A percentile compares a stretch with the other conserved stretches of the same genome.
These are phyloP conservation scores for Mucor saturninus DNA, from an alignment of 371 early-diverging fungal species.

Conservation along the genomic window DNA sequence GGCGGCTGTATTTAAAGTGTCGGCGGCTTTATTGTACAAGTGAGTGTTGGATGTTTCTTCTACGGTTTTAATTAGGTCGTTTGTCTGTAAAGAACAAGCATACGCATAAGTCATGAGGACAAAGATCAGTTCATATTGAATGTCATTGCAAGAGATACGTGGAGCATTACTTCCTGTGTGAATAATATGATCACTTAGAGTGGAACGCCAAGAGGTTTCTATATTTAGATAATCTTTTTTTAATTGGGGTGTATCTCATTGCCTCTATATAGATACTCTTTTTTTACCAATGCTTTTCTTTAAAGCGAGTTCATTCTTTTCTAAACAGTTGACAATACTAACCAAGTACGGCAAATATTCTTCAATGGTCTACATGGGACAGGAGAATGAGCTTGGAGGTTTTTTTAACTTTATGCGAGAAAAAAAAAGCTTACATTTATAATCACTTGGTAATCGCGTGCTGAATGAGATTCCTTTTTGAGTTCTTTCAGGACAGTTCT, in stretches of 20 bases:
- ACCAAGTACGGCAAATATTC: constrained; percentile 68
- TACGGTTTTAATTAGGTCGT: constrained; percentile 27
- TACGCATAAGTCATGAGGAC: constrained; percentile 64
- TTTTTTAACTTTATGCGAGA: neutral
- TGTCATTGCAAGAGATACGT: constrained; percentile 55
- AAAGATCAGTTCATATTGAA: constrained; percentile 67
- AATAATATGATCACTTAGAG: constrained; percentile 56
- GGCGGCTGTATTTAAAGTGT: constrained; percentile 61
- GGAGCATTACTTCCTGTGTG: constrained; percentile 65
- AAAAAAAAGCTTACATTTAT: constrained; percentile 39
- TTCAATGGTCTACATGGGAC: constrained; percentile 53
- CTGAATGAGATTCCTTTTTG: constrained; percentile 56
- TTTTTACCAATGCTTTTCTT: constrained; percentile 44
- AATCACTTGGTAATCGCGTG: constrained; percentile 58
- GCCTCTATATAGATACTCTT: neutral
- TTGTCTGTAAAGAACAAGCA: constrained; percentile 47
- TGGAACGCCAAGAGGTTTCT: constrained; percentile 72
- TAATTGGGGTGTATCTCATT: neutral
- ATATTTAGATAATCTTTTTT: constrained; percentile 2
- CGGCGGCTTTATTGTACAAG: constrained; percentile 52
- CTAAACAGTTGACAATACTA: constrained; percentile 58
- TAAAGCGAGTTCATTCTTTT: constrained; percentile 49
- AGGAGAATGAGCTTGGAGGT: neutral
- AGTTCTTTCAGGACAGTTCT: constrained; percentile 60
- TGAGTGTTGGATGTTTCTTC: constrained; percentile 11